phyloP scores from a whole-genome alignment of 306 rosid species.

The Sicyos edulis region DNA sequence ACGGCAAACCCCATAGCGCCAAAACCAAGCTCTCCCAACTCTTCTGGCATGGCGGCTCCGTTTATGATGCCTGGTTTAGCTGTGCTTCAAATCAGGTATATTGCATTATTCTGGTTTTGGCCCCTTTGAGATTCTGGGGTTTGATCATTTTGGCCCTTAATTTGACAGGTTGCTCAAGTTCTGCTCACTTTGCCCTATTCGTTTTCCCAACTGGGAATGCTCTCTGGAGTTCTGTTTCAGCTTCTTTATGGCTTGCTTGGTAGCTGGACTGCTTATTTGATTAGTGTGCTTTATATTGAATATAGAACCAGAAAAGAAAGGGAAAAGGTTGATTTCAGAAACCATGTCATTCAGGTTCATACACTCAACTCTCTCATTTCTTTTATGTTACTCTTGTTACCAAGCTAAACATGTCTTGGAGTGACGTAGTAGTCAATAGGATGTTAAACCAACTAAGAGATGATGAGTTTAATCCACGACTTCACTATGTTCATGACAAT shows the following conservation, averaged over 20 bases:
- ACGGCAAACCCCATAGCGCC: slow-evolving; percentile 48
- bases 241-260: slow-evolving; percentile 84
- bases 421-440: too few relatives aligned
- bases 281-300: slow-evolving; percentile 83
- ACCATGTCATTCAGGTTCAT: slow-evolving; percentile 86
- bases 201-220: slow-evolving; percentile 91
- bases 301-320: slow-evolving; percentile 95
- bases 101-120: not conserved
- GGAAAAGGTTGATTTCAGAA: slow-evolving; percentile 87
- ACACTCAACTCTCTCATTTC: not conserved
- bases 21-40: slow-evolving; percentile 59
- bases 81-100: slow-evolving; percentile 91
- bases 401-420: too few relatives aligned
- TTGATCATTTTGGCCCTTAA: not conserved
- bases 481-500: too few relatives aligned
- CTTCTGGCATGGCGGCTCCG: slow-evolving; percentile 83
- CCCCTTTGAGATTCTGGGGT: not conserved
- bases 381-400: too few relatives aligned
- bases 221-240: slow-evolving; percentile 84
- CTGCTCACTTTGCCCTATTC: slow-evolving; percentile 93
- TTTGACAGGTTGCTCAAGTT: slow-evolving; percentile 89
- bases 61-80: slow-evolving; percentile 97
- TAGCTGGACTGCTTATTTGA: slow-evolving; percentile 97
- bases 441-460: too few relatives aligned
- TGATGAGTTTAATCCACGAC: too few relatives aligned